Base-by-base conservation (phyloP, 1,284 basidiomycete species). In the Pseudozyma sp. region DNA sequence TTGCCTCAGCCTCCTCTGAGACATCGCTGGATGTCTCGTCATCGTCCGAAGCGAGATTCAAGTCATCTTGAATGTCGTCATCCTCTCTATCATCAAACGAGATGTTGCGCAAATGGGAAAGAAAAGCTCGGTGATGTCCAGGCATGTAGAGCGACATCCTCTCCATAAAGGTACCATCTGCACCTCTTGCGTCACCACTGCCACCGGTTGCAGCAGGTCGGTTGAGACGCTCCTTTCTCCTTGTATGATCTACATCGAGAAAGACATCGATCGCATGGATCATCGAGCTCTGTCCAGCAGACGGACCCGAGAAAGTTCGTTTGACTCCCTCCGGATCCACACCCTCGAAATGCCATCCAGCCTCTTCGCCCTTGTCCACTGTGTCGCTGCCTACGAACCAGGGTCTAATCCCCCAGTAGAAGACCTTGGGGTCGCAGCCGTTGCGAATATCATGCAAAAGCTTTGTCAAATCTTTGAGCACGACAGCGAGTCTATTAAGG, bases 331-430 rank as follows among this genome's bases (percentile, higher is more conserved):
- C 88, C 16, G 88, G 87, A 16, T 90, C 88, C 4, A 92, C 86
- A 1, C 93, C 93, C 69, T 94, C 90, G 78, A 93, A 97, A 8
- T 89, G 80, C 95, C 95, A 99, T 50, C 88, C 89, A 13, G 89
- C 54, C 34, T 66, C 42, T 49, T 66, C 59, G n/a, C 68, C 61
- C 44, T 59, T 45, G 43, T 69, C 55, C 34, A 72, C 56, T 10
- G 91, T 90, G 82, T 95, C 93, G 36, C 90, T 90, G 5, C 95
- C 95, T 25, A 90, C 89, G 87, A 98, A 94, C 95, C 95, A 98
- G 0, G 95, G 95, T 13, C 95, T 88, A 68, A 98, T 91, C 40
- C 89, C 87, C 85, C 92, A 89, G 85, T 94, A 97, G 80, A 97
- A 98, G 39, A 90, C 87, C 9, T 89, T 87, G 0, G 94, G 93